Conservation (phyloP, 176 grass and related monocot genomes). For the Pharus latifolius region DNA sequence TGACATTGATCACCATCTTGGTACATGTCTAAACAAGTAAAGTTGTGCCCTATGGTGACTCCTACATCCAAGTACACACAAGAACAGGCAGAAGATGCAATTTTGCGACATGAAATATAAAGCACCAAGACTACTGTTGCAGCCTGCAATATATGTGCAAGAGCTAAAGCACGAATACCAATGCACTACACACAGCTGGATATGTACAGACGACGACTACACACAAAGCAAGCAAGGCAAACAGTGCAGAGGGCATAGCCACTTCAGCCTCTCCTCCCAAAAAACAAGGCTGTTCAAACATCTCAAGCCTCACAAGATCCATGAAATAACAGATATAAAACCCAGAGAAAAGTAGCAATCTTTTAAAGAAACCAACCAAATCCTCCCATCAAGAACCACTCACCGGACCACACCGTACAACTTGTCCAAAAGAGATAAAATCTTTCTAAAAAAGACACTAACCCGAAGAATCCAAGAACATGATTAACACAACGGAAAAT, state of each 20-base stretch:
- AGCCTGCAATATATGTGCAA: no score
- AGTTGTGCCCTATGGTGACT: no score
- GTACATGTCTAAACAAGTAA: no score
- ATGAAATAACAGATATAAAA: conserved; percentile 32
- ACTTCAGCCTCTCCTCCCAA: background rate
- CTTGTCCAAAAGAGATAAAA: background rate
- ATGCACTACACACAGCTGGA: conserved; percentile 17
- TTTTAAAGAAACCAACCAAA: background rate
- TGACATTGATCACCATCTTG: no score
- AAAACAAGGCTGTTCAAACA: conserved; percentile 1
- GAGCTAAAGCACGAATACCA: conserved; percentile 6
- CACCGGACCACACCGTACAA: background rate
- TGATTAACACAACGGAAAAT: background rate
- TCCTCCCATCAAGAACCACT: background rate
- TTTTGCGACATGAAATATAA: conserved; percentile 39
- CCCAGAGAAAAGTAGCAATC: background rate
- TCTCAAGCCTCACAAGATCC: conserved; percentile 15
- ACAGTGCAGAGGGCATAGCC: background rate
- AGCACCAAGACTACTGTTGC: background rate
- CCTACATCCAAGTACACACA: background rate
- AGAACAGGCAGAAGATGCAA: background rate
- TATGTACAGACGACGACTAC: background rate
- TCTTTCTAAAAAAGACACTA: conserved; percentile 22
- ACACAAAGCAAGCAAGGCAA: conserved; percentile 16
- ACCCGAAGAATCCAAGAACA: background rate